Evolutionary conservation across 2,329 filamentous ascomycete species (phyloP), one percentile per base, ranked within the genome.

Genomic region (Fusarium brachygibbosum): DNA sequence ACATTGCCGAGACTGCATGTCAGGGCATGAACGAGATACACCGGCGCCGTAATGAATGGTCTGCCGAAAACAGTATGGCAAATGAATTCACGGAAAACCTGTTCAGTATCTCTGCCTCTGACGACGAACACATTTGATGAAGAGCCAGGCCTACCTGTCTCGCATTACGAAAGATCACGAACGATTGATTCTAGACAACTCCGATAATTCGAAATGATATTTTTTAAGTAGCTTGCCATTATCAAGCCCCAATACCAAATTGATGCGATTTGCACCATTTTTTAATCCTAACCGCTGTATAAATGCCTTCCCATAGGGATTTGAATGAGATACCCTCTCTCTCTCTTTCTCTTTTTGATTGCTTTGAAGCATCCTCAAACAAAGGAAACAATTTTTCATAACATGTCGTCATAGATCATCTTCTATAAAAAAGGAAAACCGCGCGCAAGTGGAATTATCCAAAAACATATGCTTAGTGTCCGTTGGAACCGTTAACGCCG

Each of bases 21-120:
- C 77, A 79, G 53, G 82, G 81, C 29, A 81, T 84, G 80, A 80
- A 78, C 35, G 78, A 81, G 73, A 76, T 82, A 32, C 79, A 87
- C 50, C 66, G 67, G 23, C 74, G 77, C 21, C 69, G 78, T 16
- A 76, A 71, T 25, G 76, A 78, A 53, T 76, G 71, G 71, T 73
- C 72, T 7, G 65, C 74, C 11, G 74, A 69, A n/a, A 74, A 71
- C 29, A 72, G 71, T 51, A 71, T 76, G 71, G 75, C 74, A 10
- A 74, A 75, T 25, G 78, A 78, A 42, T 78, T 77, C 49, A 72
- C 72, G 10, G 75, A 79, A 49, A 76, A 79, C 54, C 19, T 76
- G 23, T 64, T 75, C 17, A 70, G 35, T 53, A 67, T 69, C 25
- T 63, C 58, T 29, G 45, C 57, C 28, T 29, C 42, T 40, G 66